Conservation (phyloP, 441 rosid genomes). For the Euphorbia neoarborescens region DNA sequence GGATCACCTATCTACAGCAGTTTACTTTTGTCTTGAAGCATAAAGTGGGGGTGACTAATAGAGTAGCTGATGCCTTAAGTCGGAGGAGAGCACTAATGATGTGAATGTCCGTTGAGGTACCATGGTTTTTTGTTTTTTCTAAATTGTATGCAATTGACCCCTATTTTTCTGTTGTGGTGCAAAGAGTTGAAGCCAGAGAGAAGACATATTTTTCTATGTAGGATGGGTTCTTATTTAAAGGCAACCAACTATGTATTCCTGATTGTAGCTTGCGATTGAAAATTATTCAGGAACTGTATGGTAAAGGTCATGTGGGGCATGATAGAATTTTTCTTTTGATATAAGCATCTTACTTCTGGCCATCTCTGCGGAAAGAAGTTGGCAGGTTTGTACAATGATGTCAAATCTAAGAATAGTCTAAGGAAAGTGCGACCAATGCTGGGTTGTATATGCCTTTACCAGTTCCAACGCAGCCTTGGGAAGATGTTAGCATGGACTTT, state of each 20-base stretch:
- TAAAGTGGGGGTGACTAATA: neutral
- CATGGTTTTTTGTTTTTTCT: neutral
- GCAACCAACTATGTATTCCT: too few relatives aligned
- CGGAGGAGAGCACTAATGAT: neutral
- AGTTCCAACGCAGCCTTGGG: constrained; percentile 1
- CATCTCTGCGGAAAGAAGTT: neutral
- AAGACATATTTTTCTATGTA: too few relatives aligned
- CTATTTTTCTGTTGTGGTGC: too few relatives aligned
- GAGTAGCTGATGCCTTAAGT: neutral
- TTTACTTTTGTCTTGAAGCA: neutral
- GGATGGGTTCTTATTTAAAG: too few relatives aligned
- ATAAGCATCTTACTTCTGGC: neutral
- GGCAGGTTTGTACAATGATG: neutral
- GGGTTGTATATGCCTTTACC: constrained; percentile 2
- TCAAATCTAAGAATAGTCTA: neutral
- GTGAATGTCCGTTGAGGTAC: neutral
- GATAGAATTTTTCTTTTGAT: neutral
- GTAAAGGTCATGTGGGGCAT: too few relatives aligned
- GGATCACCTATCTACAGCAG: neutral
- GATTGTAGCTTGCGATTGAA: too few relatives aligned
- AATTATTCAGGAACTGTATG: too few relatives aligned
- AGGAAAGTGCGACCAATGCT: constrained; percentile 6
- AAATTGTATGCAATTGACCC: neutral
- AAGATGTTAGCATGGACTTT: constrained; percentile 10
- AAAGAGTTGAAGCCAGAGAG: too few relatives aligned